Base-by-base conservation (phyloP, 140 eudicot genomes). In the Senecio squalidus region DNA sequence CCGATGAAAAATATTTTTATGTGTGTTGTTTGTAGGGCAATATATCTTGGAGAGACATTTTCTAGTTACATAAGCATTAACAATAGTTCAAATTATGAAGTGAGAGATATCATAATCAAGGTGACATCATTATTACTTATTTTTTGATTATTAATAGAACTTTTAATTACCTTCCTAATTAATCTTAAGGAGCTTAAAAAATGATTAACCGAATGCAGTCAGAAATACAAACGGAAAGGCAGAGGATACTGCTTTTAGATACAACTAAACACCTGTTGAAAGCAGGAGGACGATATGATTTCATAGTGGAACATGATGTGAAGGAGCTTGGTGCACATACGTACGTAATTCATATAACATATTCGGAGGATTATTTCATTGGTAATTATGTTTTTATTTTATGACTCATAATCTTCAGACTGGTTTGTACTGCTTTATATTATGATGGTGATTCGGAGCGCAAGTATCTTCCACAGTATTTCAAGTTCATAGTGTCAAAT, bases 301-400 rank as follows among this genome's bases (percentile, higher is more conserved):
- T 92, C 69, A 92, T 92, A 39, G 98, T 92, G 15, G 95, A 92
- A 64, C 98, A 92, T 73, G 98, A 92, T 49, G 96, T 92, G 26
- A 92, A 92, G 70, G 98, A 92, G 74, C 92, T 92, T 27, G 98
- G 98, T 64, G 83, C 96, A 59, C 98, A 92, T 82, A 87, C 96
- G 98, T 91, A 81, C 46, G 96, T 73, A 58, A 24, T 34, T 6
- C 41, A 51, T 55, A 50, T 26, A n/a, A 41, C 2, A 49, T 38
- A 63, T 26, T 56, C 20, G 21, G 28, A 9, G 13, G 5, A 44
- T 17, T 13, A 23, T 51, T 54, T 48, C 45, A 14, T 39, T 26
- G 39, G 26, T 66, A 26, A 17, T 49, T 44, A 8, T 30, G 13
- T 13, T 39, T 41, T 6, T 25, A 8, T 1, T 15, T 2, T 36